Evolutionary conservation across 352 stramenopile species (phyloP).

Genomic region (Pythium sp.): DNA sequence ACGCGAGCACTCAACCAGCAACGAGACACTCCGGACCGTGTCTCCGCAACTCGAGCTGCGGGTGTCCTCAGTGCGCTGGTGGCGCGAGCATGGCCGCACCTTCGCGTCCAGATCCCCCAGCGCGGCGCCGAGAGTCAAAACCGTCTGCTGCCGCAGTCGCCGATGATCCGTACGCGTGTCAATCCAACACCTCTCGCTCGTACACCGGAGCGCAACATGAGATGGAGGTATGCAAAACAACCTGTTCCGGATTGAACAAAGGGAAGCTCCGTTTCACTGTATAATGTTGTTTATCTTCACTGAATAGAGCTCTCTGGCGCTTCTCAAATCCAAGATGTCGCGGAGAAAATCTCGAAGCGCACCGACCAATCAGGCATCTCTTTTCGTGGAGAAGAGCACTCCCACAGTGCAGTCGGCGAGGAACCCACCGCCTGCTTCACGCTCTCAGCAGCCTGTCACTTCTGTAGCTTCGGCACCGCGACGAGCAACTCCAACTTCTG

Average conservation of each 20-base stretch:
- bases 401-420: constrained; percentile 24
- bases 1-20: constrained; percentile 8
- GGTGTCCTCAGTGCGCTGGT: constrained; percentile 58
- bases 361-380: constrained; percentile 62
- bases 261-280: neutral
- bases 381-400: constrained; percentile 60
- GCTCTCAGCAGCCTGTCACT: constrained; percentile 17
- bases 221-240: constrained; percentile 38
- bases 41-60: constrained; percentile 68
- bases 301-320: constrained; percentile 56
- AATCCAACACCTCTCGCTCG: constrained; percentile 29
- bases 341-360: constrained; percentile 65
- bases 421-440: constrained; percentile 7
- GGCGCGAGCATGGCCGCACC: constrained; percentile 16
- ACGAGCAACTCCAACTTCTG: constrained; percentile 5
- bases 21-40: constrained; percentile 41
- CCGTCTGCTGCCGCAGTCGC: constrained; percentile 6
- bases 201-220: constrained; percentile 30
- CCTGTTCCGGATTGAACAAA: neutral
- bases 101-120: constrained; percentile 23
- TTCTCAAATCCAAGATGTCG: constrained; percentile 84
- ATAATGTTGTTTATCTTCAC: neutral
- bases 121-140: constrained; percentile 36
- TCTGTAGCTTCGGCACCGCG: constrained; percentile 5
- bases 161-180: constrained; percentile 26